A percentile compares a stretch with the other conserved stretches of the same genome.
Evolutionary conservation across 2,329 filamentous ascomycete species (phyloP).

Genomic region (Monilinia laxa): DNA sequence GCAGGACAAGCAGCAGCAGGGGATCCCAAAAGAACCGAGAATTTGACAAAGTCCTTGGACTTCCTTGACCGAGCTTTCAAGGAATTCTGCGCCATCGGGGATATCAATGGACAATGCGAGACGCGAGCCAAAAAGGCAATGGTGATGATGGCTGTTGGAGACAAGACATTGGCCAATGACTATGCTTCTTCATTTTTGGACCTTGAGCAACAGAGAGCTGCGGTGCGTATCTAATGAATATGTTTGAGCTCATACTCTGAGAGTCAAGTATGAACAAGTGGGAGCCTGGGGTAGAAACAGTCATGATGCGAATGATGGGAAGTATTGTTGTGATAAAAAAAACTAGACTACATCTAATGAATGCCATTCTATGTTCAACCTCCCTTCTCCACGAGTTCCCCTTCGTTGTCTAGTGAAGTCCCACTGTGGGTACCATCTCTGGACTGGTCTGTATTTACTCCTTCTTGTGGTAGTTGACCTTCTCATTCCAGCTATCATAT

Average conservation of each 20-base stretch:
- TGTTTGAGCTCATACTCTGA: background rate
- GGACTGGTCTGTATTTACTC: conserved; percentile 27
- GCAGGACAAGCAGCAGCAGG: conserved; percentile 49
- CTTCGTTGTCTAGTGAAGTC: conserved; percentile 15
- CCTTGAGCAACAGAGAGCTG: conserved; percentile 45
- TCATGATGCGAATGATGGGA: conserved; percentile 27
- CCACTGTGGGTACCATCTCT: background rate
- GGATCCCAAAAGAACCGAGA: conserved; percentile 47
- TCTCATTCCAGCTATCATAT: conserved; percentile 77
- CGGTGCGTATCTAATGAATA: conserved; percentile 18
- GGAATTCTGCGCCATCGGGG: conserved; percentile 57
- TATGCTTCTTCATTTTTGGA: conserved; percentile 55
- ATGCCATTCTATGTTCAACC: conserved; percentile 22
- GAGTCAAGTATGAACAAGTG: background rate
- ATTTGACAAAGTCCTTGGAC: conserved; percentile 45
- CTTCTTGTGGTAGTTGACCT: conserved; percentile 90
- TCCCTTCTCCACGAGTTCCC: background rate
- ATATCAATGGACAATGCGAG: conserved; percentile 59
- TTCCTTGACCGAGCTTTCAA: conserved; percentile 40
- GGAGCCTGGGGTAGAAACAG: conserved; percentile 26
- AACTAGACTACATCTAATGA: conserved; percentile 23
- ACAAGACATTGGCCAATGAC: conserved; percentile 55
- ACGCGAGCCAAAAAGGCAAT: conserved; percentile 66
- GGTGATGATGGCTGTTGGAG: conserved; percentile 59
- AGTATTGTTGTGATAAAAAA: conserved; percentile 21